Evolutionary conservation across 805 yeast genomes (phyloP), one percentile per base, ranked within the genome.

Genomic region (Wickerhamomyces kurtzmanii): DNA sequence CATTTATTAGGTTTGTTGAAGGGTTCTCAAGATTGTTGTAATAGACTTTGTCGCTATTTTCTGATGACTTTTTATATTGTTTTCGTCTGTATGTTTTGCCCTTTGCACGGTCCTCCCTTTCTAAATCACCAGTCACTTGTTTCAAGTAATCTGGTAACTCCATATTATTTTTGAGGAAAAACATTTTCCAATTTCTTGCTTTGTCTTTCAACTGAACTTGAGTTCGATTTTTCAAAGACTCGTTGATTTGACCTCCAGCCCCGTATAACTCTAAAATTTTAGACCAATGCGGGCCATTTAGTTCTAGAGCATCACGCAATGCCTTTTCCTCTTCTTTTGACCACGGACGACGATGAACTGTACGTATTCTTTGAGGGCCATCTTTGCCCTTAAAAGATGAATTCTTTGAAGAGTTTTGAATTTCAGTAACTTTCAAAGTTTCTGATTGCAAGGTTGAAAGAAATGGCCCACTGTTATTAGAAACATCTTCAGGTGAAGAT

Each of bases 141-240:
- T 62, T 62, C 34, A 91, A 57, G 44, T 84, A 87, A 3, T 68
- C 75, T 0, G 98, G 98, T 3, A 89, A 71, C 8, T 81, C 79
- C 20, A 75, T 53, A 1, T 81, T 82, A 28, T 75, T 68, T 45
- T 85, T 82, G 33, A 86, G 57, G 49, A 79, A 85, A 39, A 77
- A 76, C 71, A 87, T 70, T 50, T 91, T 91, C 85, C 96, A 81
- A 49, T 91, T 91, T 39, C 98, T 68, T 0, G 97, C 97, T 50
- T 91, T 91, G 50, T 91, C 98, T 52, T 91, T 91, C 33, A 91
- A 64, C 49, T 91, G 98, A 12, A 89, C 84, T 45, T 86, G 94
- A 4, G 81, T 78, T 48, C 98, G 65, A 49, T 85, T 82, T 53
- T 85, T 89, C 40, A 91, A 63, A 1, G 76, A 71, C 49, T 91